phyloP scores from a whole-genome alignment of 2,329 filamentous ascomycete species.

The Nigrospora oryzae region DNA sequence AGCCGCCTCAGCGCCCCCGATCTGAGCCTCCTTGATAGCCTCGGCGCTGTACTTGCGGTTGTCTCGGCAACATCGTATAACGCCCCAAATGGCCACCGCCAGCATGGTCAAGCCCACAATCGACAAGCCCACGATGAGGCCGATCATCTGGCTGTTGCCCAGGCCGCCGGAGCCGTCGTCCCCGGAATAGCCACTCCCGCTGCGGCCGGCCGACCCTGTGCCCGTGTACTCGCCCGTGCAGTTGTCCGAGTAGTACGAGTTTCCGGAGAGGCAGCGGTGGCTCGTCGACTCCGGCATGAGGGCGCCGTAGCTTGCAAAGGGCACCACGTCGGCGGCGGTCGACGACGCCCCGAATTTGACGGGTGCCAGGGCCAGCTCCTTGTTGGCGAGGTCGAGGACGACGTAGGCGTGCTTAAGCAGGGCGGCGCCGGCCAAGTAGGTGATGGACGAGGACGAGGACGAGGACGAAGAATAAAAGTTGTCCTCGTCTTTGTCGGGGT shows the following conservation, averaged over 20 bases:
- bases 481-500: neutral
- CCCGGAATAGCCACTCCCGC: neutral
- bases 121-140: conserved; percentile 3
- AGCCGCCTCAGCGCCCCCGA: too few species aligned
- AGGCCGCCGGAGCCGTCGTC: neutral
- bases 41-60: neutral
- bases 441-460: conserved; percentile 8
- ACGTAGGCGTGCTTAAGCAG: conserved; percentile 21
- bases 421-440: conserved; percentile 11
- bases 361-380: conserved; percentile 21
- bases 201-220: too few species aligned
- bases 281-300: conserved; percentile 14
- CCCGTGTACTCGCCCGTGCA: neutral
- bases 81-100: conserved; percentile 4
- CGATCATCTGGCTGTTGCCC: neutral
- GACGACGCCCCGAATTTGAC: conserved; percentile 12
- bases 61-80: conserved; percentile 2
- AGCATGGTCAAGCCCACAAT: conserved; percentile 1
- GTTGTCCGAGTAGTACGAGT: neutral
- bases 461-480: neutral
- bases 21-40: too few species aligned
- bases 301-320: conserved; percentile 17
- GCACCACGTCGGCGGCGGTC: conserved; percentile 11
- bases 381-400: conserved; percentile 22
- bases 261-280: neutral